Percentiles rank a stretch among this genome's conserved stretches.
phyloP scores from a whole-genome alignment of 805 yeast genomes.

The Candida loeiensis region DNA sequence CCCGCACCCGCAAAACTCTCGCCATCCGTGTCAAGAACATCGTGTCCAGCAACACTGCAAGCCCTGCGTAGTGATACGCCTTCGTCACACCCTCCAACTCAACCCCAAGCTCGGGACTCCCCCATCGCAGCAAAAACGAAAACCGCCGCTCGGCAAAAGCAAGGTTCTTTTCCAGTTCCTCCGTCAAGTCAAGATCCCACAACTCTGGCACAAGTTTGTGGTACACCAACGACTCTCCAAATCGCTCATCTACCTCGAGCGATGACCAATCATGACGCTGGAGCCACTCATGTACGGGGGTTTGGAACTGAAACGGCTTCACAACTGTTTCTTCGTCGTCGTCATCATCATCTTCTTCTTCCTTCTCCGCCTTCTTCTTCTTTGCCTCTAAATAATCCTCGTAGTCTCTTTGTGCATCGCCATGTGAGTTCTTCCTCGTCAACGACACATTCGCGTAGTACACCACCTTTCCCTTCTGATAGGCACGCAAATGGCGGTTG shows the following conservation, averaged over 20 bases:
- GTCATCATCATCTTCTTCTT: conserved; percentile 26
- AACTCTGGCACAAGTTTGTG: conserved; percentile 33
- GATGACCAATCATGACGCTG: conserved; percentile 14
- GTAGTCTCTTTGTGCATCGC: conserved; percentile 19
- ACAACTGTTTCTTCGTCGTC: conserved; percentile 20
- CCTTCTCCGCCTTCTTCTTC: conserved; percentile 8
- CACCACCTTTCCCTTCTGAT: conserved; percentile 24
- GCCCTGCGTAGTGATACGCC: conserved; percentile 46
- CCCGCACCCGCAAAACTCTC: conserved; percentile 45
- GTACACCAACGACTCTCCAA: conserved; percentile 15
- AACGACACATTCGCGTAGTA: conserved; percentile 32
- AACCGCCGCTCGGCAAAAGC: conserved; percentile 24
- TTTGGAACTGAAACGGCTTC: conserved; percentile 33
- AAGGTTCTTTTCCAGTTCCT: conserved; percentile 19
- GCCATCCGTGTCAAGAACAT: conserved; percentile 50
- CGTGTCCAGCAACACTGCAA: conserved; percentile 59
- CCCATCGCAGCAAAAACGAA: conserved; percentile 27
- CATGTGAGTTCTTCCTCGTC: conserved; percentile 29
- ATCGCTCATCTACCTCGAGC: conserved; percentile 13
- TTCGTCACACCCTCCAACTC: conserved; percentile 12
- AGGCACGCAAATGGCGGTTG: conserved; percentile 28
- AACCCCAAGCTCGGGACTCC: conserved; percentile 15
- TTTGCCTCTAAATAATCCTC: conserved; percentile 11
- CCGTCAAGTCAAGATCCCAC: conserved; percentile 25
- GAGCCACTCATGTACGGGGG: conserved; percentile 32